Base-by-base conservation (phyloP, 1,284 basidiomycete species). In the Omphalotus olearius region DNA sequence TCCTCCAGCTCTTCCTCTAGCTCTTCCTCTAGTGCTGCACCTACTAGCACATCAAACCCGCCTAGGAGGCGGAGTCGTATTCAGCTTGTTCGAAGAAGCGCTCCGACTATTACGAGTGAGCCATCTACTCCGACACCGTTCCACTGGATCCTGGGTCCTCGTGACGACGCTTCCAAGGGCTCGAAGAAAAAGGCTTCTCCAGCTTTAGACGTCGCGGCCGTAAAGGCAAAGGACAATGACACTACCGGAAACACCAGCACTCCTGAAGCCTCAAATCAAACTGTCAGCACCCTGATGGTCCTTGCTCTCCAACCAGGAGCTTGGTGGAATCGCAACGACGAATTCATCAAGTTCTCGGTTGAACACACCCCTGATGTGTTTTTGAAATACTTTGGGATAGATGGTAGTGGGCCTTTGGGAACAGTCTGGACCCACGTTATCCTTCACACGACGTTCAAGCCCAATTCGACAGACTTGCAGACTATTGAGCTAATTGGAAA, bases 381-480 rank as follows among this genome's bases (percentile, higher is more conserved):
- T 9, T 4, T 3, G 2, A 45, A 51, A 38, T 51, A 51, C 38
- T 45, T 51, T 30, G 50, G 50, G 18, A 39, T 20, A 9, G 43
- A 35, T 23, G 49, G 35, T 18, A 36, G 44, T 45, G 49, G 49
- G 16, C 16, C 35, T 20, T 39, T 50, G 35, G 49, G 41, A 5
- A 50, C 13, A 18, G 18, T 17, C 1, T 51, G 49, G 49, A 51
- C 41, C 9, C 42, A 51, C 45, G 26, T 51, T 14, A n/a, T 51
- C 25, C 36, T 51, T 16, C 20, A 44, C n/a, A 38, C 44, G 16
- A 51, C 43, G n/a, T 45, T 45, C 37, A 43, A 51, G 25, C 42
- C 43, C 10, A 51, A 51, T 16, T 51, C 50, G 3, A 45, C 50
- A 35, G 50, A 51, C 14, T 28, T 51, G n/a, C 42, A 51, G 41